These are phyloP conservation scores for Draba incana DNA, from an alignment of 345 rosid species.

Conservation along the genomic window DNA sequence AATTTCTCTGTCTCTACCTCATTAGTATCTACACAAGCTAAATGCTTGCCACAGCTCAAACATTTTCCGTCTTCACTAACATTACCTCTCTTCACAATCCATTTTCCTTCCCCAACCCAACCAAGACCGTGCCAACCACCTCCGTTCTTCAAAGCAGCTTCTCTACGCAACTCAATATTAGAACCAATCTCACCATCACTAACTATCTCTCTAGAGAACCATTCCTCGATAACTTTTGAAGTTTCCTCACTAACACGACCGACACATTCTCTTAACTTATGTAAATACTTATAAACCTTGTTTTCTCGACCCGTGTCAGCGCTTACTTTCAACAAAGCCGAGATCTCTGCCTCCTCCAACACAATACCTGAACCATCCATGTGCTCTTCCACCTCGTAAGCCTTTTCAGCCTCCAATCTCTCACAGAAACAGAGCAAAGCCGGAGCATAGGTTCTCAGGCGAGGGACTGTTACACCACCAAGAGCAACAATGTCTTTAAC, in stretches of 20 bases:
- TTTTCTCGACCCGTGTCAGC: constrained; percentile 52
- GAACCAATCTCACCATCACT: constrained; percentile 32
- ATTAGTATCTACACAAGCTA: constrained; percentile 75
- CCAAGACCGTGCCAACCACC: constrained; percentile 98
- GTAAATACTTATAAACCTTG: constrained; percentile 75
- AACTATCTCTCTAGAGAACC: constrained; percentile 55
- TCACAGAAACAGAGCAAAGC: constrained; percentile 72
- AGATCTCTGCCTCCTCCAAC: constrained; percentile 69
- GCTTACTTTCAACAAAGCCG: constrained; percentile 72
- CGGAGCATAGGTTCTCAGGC: constrained; percentile 79
- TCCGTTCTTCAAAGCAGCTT: constrained; percentile 60
- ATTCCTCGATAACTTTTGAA: constrained; percentile 53
- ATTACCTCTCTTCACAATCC: constrained; percentile 61
- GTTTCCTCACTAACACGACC: constrained; percentile 67
- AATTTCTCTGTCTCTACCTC: constrained; percentile 69
- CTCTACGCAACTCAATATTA: constrained; percentile 47
- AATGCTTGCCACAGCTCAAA: constrained; percentile 59
- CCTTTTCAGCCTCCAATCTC: constrained; percentile 66
- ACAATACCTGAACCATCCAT: constrained; percentile 55
- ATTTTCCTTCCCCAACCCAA: constrained; percentile 81
- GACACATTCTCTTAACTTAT: constrained; percentile 64
- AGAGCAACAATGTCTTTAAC: constrained; percentile 54
- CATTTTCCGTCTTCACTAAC: constrained; percentile 60
- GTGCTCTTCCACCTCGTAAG: constrained; percentile 80
- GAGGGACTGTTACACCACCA: constrained; percentile 49